phyloP scores from a whole-genome alignment of 1,284 basidiomycete species.

The Cutaneotrichosporon cyanovorans region DNA sequence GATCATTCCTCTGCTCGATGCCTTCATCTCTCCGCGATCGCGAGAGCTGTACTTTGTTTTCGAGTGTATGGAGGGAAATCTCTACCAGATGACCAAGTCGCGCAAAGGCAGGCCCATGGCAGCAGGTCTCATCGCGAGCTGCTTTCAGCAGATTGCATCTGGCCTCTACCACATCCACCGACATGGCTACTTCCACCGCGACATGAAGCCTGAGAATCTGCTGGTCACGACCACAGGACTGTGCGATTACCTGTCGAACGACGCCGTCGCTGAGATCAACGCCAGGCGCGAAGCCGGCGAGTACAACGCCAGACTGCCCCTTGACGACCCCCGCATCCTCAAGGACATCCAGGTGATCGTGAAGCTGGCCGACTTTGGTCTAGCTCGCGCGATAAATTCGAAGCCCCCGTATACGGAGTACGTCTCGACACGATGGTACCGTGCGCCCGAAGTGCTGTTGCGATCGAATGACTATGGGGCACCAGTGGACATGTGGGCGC shows the following conservation, averaged over 20 bases:
- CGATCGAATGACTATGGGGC: conserved; percentile 86
- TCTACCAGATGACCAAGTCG: conserved; percentile 97
- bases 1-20: conserved; percentile 98
- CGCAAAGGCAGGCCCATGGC: conserved; percentile 89
- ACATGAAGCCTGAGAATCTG: conserved; percentile 99
- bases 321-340: conserved; percentile 48
- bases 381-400: conserved; percentile 83
- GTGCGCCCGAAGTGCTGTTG: conserved; percentile 92
- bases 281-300: conserved; percentile 9
- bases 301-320: not conserved
- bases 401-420: conserved; percentile 96
- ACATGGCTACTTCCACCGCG: conserved; percentile 94
- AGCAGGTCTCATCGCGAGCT: conserved; percentile 87
- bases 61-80: conserved; percentile 99
- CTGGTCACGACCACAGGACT: conserved; percentile 98
- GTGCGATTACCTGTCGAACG: conserved; percentile 73
- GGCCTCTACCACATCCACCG: conserved; percentile 90
- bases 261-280: conserved; percentile 33
- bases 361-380: conserved; percentile 97
- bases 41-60: conserved; percentile 99
- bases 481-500: conserved; percentile 98
- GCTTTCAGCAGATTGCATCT: conserved; percentile 84
- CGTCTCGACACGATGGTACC: conserved; percentile 98
- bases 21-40: conserved; percentile 85
- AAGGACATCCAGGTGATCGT: conserved; percentile 94